Base-by-base conservation (phyloP, 306 rosid genomes). In the Cicer pinnatifidum region DNA sequence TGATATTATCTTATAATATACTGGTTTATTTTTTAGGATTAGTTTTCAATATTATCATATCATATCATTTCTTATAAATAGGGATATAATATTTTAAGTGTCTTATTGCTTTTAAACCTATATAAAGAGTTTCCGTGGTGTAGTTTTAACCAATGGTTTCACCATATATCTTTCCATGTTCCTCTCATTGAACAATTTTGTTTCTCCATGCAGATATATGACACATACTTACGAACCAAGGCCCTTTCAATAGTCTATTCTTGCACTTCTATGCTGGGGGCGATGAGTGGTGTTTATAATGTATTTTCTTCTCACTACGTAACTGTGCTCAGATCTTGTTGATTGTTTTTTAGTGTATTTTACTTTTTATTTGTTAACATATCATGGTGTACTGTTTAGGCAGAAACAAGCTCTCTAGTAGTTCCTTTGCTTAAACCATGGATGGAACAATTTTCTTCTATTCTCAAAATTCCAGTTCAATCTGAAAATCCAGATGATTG, bases 401-500 rank as follows among this genome's bases (percentile, higher is more conserved):
- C 70, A 73, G 98, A 93, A 83, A 89, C 90, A 23, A 79, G 82
- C 75, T 78, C 88, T 54, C 52, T 91, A 51, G 76, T 93, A 67
- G 28, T 74, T 66, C 88, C 98, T 54, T 80, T 91, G 84, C 82
- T 93, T 62, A 89, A 83, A 83, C 96, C 94, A 69, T 91, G 96
- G 98, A 88, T 89, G 96, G 85, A 76, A 39, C 98, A 86, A 60
- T 91, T 91, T 76, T 83, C 92, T 50, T 82, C 80, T 59, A 89
- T 91, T 71, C 84, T 93, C 53, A 75, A 60, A 77, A 81, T 79
- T 77, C 96, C 96, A 5, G 92, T 91, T 73, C 92, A 85, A 79
- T 74, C 91, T 79, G 92, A 91, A 86, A 90, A 93, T 87, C 94
- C 98, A 11, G 88, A 91, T 77, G 96, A 89, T 83, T 93, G 98